Base-by-base conservation (phyloP, 805 yeast genomes). In the Metschnikowia lochheadii region DNA sequence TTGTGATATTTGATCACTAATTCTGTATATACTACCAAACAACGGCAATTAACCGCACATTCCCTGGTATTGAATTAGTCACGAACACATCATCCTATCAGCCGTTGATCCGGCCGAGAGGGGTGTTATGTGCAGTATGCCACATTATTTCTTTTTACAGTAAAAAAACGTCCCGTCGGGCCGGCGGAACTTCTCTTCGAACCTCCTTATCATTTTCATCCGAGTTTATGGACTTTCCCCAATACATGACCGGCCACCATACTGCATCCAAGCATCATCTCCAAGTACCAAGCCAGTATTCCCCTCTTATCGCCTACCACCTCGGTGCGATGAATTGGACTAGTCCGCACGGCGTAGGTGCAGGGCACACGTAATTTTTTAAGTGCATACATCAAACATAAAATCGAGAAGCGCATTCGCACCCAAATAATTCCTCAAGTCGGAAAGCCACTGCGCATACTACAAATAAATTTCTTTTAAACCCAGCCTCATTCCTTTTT, bases 1-100 rank as follows among this genome's bases (percentile, higher is more conserved):
- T 8, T 26, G 26, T n/a, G 26, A 20, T 58, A 46, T 53, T 15
- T 8, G 32, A 26, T 39, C 60, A 26, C 62, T 57, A 48, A 18
- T 32, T 8, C 34, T 44, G 40, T 44, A 44, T 26, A 44, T 35
- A 34, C 20, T 23, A 8, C 2, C 5, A 18, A 23, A 4, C 31
- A 14, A 20, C 29, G 26, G n/a, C n/a, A n/a, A 21, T n/a, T 14
- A n/a, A 39, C 17, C 21, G 32, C 41, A 23, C 23, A 21, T 21
- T 37, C 40, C 7, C 7, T n/a, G 8, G 18, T 23, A 5, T 15
- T 29, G 17, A 15, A 13, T 39, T 23, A 39, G 41, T 39, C 41
- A 37, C 21, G n/a, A n/a, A 31, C 41, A 11, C 10, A 26, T 23
- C 5, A 15, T 26, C 34, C 15, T 13, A 40, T 26, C 43, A 10